A percentile compares a stretch with the other conserved stretches of the same genome.
Evolutionary conservation across 2,329 filamentous ascomycete genomes (phyloP).

Genomic region (Rosellinia necatrix): DNA sequence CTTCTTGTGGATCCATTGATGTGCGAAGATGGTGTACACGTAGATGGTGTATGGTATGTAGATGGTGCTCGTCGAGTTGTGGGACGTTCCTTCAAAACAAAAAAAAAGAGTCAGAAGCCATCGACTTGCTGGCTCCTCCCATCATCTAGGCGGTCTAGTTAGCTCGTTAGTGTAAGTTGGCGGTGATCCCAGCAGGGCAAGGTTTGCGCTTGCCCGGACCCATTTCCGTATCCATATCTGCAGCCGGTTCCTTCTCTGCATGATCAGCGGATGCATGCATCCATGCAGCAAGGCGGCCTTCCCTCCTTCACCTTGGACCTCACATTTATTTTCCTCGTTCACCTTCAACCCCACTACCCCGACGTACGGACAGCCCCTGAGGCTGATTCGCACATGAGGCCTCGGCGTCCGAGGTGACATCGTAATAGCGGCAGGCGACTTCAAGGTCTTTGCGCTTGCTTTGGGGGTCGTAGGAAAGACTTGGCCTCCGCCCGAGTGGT

Average conservation of each 20-base stretch:
- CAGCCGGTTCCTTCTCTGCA: slow-evolving; percentile 11
- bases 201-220: slow-evolving; percentile 21
- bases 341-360: neutral
- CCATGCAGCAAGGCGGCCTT: slow-evolving; percentile 7
- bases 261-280: slow-evolving; percentile 20
- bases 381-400: slow-evolving; percentile 16
- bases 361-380: slow-evolving; percentile 4
- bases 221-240: slow-evolving; percentile 13
- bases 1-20: no score
- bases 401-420: slow-evolving; percentile 14
- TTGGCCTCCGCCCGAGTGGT: slow-evolving; percentile 32
- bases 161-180: no score
- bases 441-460: slow-evolving; percentile 71
- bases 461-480: slow-evolving; percentile 61
- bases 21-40: no score
- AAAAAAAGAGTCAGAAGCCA: no score
- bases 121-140: no score
- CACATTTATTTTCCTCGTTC: slow-evolving; percentile 2
- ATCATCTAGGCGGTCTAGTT: no score
- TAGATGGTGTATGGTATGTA: no score
- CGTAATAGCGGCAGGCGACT: slow-evolving; percentile 60
- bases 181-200: neutral
- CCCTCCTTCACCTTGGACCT: slow-evolving; percentile 2
- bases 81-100: no score
- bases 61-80: no score